Percentiles rank a stretch among this genome's conserved stretches.
Evolutionary conservation across 352 stramenopile species (phyloP).

Genomic region (Blastocystis sp.): DNA sequence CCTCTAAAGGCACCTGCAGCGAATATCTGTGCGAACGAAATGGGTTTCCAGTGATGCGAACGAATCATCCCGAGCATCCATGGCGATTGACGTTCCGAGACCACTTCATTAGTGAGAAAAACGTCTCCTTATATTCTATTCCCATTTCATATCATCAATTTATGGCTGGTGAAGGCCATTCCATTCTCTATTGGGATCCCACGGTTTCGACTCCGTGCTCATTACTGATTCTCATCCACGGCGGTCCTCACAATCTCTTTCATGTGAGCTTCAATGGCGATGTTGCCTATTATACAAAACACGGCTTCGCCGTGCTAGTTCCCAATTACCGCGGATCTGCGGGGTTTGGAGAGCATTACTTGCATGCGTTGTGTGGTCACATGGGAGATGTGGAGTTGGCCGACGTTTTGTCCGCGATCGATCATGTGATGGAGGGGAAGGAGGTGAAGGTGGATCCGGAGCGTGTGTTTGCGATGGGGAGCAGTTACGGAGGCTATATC

Average conservation of each 20-base stretch:
- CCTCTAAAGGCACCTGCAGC: neutral
- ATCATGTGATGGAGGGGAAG: neutral
- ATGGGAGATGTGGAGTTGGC: conserved; percentile 2
- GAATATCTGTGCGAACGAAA: neutral
- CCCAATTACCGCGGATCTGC: conserved; percentile 44
- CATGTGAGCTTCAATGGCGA: conserved; percentile 1
- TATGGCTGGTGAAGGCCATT: neutral
- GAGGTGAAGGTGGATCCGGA: neutral
- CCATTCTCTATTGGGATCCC: neutral
- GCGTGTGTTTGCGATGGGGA: conserved; percentile 13
- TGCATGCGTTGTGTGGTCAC: conserved; percentile 21
- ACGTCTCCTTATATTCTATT: no score
- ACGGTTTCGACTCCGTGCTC: neutral
- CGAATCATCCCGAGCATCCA: neutral
- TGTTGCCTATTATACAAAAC: neutral
- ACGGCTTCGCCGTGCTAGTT: neutral
- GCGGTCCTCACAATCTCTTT: conserved; percentile 42
- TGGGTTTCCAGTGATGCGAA: neutral
- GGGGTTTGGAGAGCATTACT: neutral
- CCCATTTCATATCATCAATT: neutral
- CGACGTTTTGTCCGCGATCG: neutral
- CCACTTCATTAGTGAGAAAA: no score
- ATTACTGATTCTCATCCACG: conserved; percentile 9
- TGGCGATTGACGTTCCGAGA: no score
- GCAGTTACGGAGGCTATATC: conserved; percentile 42